Percentiles rank a stretch among this genome's conserved stretches.
These are phyloP conservation scores for Mycosphaerella arachidis DNA, from an alignment of 2,329 filamentous ascomycete genomes.

Conservation along the genomic window DNA sequence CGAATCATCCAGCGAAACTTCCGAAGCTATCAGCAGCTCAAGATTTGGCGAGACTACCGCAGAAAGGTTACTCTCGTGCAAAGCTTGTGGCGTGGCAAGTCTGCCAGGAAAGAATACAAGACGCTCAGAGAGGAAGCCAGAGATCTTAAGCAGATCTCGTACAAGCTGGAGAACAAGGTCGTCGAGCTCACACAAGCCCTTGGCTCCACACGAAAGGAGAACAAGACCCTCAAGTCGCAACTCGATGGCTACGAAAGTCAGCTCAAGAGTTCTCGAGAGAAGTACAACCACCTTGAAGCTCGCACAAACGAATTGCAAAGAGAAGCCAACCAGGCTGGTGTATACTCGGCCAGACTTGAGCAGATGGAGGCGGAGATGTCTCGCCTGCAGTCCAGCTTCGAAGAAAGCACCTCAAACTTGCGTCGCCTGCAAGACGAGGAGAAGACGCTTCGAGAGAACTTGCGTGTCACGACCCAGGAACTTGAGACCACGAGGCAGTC, in stretches of 20 bases:
- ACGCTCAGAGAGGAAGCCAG: slow-evolving; percentile 87
- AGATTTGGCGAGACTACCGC: slow-evolving; percentile 81
- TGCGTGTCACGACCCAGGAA: slow-evolving; percentile 74
- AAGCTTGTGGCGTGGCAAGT: slow-evolving; percentile 83
- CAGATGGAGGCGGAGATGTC: slow-evolving; percentile 95
- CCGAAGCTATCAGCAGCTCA: slow-evolving; percentile 73
- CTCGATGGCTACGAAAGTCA: slow-evolving; percentile 95
- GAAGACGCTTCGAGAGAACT: slow-evolving; percentile 73
- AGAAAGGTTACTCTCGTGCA: slow-evolving; percentile 86
- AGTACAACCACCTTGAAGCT: slow-evolving; percentile 83
- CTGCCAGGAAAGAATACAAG: slow-evolving; percentile 82
- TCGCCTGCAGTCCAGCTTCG: slow-evolving; percentile 81
- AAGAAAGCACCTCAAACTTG: slow-evolving; percentile 84
- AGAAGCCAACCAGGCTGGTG: slow-evolving; percentile 96
- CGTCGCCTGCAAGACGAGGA: slow-evolving; percentile 95
- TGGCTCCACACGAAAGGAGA: slow-evolving; percentile 87
- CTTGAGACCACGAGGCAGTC: slow-evolving; percentile 73
- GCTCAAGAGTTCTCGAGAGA: slow-evolving; percentile 91
- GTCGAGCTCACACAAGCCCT: slow-evolving; percentile 94
- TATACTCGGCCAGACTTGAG: slow-evolving; percentile 81
- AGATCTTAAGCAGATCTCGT: slow-evolving; percentile 98
- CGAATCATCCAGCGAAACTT: slow-evolving; percentile 85
- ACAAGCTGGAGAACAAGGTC: slow-evolving; percentile 99
- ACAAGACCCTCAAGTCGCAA: slow-evolving; percentile 81
- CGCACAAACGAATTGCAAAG: slow-evolving; percentile 90